Base-by-base conservation (phyloP, 169 alveolate genomes). In the Eimeria sp. region DNA sequence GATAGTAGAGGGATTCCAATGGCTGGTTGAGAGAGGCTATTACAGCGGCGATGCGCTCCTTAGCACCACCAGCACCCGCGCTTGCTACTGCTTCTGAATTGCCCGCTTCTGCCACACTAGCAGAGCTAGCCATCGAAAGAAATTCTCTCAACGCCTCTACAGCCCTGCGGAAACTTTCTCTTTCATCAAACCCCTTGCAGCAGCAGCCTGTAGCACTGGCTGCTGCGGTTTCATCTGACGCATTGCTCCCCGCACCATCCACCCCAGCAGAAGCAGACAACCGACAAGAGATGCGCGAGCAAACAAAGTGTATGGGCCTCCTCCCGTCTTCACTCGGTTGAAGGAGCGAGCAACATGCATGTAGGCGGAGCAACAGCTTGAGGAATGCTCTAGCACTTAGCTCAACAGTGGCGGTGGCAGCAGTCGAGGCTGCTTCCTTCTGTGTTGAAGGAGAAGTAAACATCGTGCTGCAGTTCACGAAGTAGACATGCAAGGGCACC, bases 391-490 rank as follows among this genome's bases (percentile, higher is more conserved):
- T 11, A 58, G 58, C 37, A 56, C 74, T 83, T 4, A 83, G 58
- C 77, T 56, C 60, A 54, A 83, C 49, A 33, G 90, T 6, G 58
- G 33, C 56, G 25, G 72, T 33, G 25, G 52, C 49, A 30, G 58
- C 74, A 30, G 90, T 10, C n/a, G 77, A 10, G 25, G 58, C 43
- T 4, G 66, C 62, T 14, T 4, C 90, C 40, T 56, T 58, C 40
- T 13, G 89, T 10, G 71, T 1, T 56, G 60, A 56, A 74, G 56
- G 49, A 78, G 88, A 27, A 43, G 37, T 25, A 46, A 87, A 87
- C 66, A 87, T 60, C 23, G 93, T 87, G 54, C 82, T 37, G 93
- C 93, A 87, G 83, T 87, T 87, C 16, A 87, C 74, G 37, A 87
- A 62, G 82, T 87, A 87, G 6, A 87, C 68, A 64, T 43, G 58